Evolutionary conservation across 1,284 basidiomycete species (phyloP), one percentile per base, ranked within the genome.

Genomic region (Wallemia hederae): DNA sequence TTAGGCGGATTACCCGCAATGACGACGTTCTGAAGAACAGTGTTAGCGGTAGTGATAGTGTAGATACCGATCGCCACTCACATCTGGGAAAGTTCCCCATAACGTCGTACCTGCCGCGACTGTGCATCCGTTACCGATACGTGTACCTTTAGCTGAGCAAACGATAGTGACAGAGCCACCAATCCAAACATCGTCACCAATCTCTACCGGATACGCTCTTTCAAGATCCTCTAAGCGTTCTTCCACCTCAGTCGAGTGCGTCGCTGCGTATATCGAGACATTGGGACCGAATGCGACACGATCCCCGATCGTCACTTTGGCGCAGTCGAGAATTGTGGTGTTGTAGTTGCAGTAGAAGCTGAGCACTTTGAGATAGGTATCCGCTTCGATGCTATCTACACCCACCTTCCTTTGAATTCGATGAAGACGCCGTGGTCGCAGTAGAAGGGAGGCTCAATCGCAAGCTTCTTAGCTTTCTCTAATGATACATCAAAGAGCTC

Each of bases 271-370:
- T 49, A 62, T 62, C 34, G 60, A 60, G 19, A 62, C 62, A 29
- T 62, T 62, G 3, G 62, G 62, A 1, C 62, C 62, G 11, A 60
- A 57, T 0, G 59, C 28, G 25, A 62, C 62, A 39, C 62, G 27
- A 56, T 58, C 55, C 11, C 62, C 62, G 24, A 62, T 60, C 22
- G 57, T 59, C 17, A 62, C 60, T 59, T 62, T 26, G 1, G 62
- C 62, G 59, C 60, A 59, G 60, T 62, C 62, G n/a, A 62, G 28
- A 22, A 62, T 59, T 14, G 59, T 58, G 57, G 60, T 60, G 33
- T 62, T 62, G 56, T 60, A 60, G 34, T 62, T 62, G n/a, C 55
- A 61, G 26, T 62, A 62, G 59, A 62, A 62, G 39, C 39, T 49
- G 29, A 31, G 29, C 17, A 17, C 29, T 31, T 17, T n/a, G n/a